Conservation (phyloP, 768 basidiomycete species). For the Melanogaster broomeanus region DNA sequence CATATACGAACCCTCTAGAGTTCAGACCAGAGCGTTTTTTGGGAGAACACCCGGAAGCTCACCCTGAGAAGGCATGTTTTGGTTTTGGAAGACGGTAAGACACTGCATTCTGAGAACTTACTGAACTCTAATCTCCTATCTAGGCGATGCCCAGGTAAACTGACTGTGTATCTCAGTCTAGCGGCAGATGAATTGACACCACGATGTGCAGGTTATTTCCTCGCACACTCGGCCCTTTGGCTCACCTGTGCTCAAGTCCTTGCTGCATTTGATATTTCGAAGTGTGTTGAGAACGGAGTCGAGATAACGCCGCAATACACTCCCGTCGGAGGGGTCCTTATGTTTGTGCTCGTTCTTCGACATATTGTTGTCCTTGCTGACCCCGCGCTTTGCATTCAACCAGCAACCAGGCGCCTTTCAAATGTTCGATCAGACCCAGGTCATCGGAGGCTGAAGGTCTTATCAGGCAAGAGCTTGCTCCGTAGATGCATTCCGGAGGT, state of each 20-base stretch:
- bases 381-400: too few relatives aligned
- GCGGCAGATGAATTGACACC: background rate
- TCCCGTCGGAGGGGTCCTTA: conserved; percentile 7
- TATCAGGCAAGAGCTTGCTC: background rate
- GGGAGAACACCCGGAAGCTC: conserved; percentile 14
- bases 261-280: conserved; percentile 45
- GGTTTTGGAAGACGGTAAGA: conserved; percentile 21
- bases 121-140: too few relatives aligned
- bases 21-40: conserved; percentile 27
- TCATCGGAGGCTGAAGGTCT: conserved; percentile 1
- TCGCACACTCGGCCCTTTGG: conserved; percentile 29
- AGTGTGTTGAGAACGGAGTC: conserved; percentile 39
- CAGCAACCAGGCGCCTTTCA: conserved; percentile 11
- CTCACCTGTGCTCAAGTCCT: conserved; percentile 34
- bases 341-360: conserved; percentile 5
- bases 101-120: too few relatives aligned
- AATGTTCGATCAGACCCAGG: conserved; percentile 12
- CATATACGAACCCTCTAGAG: conserved; percentile 17
- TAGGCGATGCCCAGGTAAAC: conserved; percentile 16
- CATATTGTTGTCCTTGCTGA: background rate
- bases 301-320: conserved; percentile 48
- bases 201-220: conserved; percentile 21
- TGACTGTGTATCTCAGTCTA: too few relatives aligned
- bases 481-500: too few relatives aligned
- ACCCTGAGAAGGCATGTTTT: conserved; percentile 13